Base-by-base conservation (phyloP, 2,329 filamentous ascomycete genomes). In the Diaporthe sp. region DNA sequence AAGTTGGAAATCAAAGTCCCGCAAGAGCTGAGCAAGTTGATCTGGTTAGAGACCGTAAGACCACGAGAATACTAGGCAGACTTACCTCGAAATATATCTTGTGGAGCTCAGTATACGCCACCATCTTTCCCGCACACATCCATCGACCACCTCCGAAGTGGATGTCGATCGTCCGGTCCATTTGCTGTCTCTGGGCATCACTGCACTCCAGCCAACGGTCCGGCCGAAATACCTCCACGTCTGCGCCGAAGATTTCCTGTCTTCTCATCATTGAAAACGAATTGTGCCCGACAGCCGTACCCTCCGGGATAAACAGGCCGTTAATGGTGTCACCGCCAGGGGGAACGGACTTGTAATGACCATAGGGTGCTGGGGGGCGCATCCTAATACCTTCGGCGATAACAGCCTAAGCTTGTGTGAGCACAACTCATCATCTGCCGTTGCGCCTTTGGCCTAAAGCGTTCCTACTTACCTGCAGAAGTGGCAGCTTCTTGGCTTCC, bases 161-260 rank as follows among this genome's bases (percentile, higher is more conserved):
- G 13, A 85, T 79, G 53, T 84, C 84, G 61, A 83, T 77, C 0
- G 80, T 83, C 8, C 79, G 78, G 61, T 83, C 79, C 80, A 84
- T 85, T 25, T 79, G 77, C 28, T 76, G 78, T 70, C 81, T 79
- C 42, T 81, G 79, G 0, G 79, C 79, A 1, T 74, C 75, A 8
- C 87, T 91, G 3, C 89, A 79, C 7, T 82, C 84, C 42, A 84
- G 82, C 91, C 91, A 93, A 37, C 92, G 86, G 78, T 92, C 90
- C 0, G 92, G 91, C 2, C 87, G 84, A 81, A 92, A 93, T 3
- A 86, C 81, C 13, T 92, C 88, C 2, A 89, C 90, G 77, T 92
- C 89, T 0, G 85, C 79, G 5, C 91, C 91, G 25, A 76, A 78
- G 4, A 78, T 49, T 6, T 74, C 78, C 9, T 46, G 31, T 6